Base-by-base conservation (phyloP, 495 filamentous ascomycete genomes). In the Penicillium tannophilum region DNA sequence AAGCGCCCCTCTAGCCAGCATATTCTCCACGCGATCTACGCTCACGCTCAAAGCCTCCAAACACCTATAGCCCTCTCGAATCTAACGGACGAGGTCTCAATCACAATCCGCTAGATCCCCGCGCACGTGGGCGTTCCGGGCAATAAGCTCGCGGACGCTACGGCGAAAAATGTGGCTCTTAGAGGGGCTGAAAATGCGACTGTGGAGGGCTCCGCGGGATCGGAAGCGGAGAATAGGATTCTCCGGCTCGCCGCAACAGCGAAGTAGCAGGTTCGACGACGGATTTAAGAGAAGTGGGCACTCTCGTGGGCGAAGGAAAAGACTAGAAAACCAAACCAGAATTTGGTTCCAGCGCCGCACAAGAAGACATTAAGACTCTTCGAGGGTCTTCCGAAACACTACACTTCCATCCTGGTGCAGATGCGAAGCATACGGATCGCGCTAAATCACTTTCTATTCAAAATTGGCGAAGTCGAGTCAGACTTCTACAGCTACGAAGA, bases 71-170 rank as follows among this genome's bases (percentile, higher is more conserved):
- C 36, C 16, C 12, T 6, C 36, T 16, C 28, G 28, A 28, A 28
- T 23, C 20, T 2, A 2, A 23, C 20, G 20, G 20, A 23, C 20
- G 20, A 23, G 20, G 20, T 23, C 20, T 23, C 20, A 23, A 23
- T 23, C 20, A 23, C 20, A 23, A 23, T 23, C 20, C 20, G n/a
- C n/a, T n/a, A n/a, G 55, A 52, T 52, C 5, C 55, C 55, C 14
- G 55, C 47, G 2, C 55, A 58, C 14, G 16, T 30, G 26, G 55
- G 55, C 26, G 35, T 58, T 2, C 9, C 19, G 2, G 46, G 46
- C 2, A 58, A 58, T 10, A 47, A 58, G 48, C 24, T 52, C 14
- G 55, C 30, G 8, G 47, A 58, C 9, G 7, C 16, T 24, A 17
- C 31, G 31, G 51, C 51, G 9, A 53, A 53, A n/a, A 31, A 53